These are phyloP conservation scores for Huntiella decipiens DNA, from an alignment of 2,329 filamentous ascomycete genomes.

Conservation along the genomic window DNA sequence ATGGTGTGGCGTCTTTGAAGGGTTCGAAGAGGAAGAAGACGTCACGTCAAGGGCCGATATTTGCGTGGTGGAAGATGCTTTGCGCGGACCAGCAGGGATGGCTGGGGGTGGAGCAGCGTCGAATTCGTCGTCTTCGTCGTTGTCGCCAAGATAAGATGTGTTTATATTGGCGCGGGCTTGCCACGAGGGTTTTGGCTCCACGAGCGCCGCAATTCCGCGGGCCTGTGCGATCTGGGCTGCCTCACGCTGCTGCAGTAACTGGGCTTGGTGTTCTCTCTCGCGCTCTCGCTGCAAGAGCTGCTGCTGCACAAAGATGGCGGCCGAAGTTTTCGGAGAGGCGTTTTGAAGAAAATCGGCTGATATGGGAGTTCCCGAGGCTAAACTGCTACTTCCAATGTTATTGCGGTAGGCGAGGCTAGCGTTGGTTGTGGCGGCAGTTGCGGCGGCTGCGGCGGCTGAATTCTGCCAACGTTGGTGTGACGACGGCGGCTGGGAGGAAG, in stretches of 20 bases:
- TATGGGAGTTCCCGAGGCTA: too few species aligned
- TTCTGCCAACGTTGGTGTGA: conserved; percentile 36
- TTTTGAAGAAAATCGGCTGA: conserved; percentile 2
- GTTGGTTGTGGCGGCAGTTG: not conserved
- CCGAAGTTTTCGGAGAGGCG: conserved; percentile 2
- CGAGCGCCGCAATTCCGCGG: conserved; percentile 2
- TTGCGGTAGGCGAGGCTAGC: not conserved
- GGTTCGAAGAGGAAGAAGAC: conserved; percentile 14
- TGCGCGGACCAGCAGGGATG: conserved; percentile 60
- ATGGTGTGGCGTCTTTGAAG: not conserved
- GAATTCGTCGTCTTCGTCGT: conserved; percentile 28
- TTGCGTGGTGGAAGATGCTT: conserved; percentile 16
- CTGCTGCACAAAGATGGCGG: conserved; percentile 7
- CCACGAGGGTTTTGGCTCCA: conserved; percentile 21
- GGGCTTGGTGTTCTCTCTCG: not conserved
- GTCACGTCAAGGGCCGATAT: conserved; percentile 19
- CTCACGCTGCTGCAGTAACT: not conserved
- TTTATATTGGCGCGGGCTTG: conserved; percentile 31
- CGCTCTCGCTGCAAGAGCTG: conserved; percentile 4
- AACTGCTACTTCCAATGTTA: not conserved
- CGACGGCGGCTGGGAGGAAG: conserved; percentile 24
- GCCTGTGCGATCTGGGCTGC: conserved; percentile 6
- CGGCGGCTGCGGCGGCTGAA: not conserved
- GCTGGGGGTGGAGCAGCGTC: conserved; percentile 76
- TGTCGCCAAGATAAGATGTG: conserved; percentile 28